Evolutionary conservation across 2,329 filamentous ascomycete genomes (phyloP).

Genomic region (Pestalotiopsis sp.): DNA sequence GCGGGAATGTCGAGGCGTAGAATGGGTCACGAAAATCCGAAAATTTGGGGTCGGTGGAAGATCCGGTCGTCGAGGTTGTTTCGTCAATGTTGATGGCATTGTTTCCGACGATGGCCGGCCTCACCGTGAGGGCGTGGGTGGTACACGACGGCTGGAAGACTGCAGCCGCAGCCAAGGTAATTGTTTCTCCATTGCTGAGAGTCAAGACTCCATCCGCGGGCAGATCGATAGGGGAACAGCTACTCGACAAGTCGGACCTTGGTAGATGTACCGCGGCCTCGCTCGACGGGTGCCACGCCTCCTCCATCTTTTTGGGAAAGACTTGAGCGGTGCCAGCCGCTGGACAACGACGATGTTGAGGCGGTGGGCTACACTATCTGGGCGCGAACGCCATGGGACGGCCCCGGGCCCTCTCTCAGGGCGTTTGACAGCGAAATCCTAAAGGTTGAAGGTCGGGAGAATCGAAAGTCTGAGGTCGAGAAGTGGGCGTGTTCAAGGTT

Average conservation of each 20-base stretch:
- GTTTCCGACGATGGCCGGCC: constrained; percentile 44
- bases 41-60: constrained; percentile 40
- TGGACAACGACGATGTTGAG: constrained; percentile 23
- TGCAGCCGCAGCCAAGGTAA: constrained; percentile 62
- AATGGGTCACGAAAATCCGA: constrained; percentile 83
- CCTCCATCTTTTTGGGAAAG: constrained; percentile 23
- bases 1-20: constrained; percentile 89
- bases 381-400: constrained; percentile 36
- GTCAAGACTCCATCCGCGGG: constrained; percentile 49
- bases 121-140: constrained; percentile 38
- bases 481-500: background rate
- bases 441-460: background rate
- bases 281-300: constrained; percentile 22
- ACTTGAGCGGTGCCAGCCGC: constrained; percentile 28
- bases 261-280: constrained; percentile 29
- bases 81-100: constrained; percentile 41
- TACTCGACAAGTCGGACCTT: constrained; percentile 23
- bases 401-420: constrained; percentile 10
- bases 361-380: constrained; percentile 28
- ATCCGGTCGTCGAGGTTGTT: constrained; percentile 28
- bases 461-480: background rate
- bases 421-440: constrained; percentile 18
- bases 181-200: constrained; percentile 53
- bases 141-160: constrained; percentile 63
- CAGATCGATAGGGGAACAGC: constrained; percentile 45